Evolutionary conservation across 805 yeast genomes (phyloP).

Genomic region (Ogataea minuta): DNA sequence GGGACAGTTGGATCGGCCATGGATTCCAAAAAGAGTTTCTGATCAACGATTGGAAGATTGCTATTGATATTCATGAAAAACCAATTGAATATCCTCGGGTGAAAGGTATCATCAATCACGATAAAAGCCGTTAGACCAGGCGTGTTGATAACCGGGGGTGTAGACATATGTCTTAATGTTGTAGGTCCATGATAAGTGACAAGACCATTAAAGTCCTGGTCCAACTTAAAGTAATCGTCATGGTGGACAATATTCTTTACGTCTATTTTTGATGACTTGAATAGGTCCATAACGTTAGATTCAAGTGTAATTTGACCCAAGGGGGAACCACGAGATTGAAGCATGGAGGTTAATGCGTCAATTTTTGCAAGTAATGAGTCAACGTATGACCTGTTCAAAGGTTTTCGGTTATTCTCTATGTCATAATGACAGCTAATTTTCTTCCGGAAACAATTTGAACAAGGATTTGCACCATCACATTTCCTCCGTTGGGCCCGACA

Average conservation of each 20-base stretch:
- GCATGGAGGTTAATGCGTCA: neutral
- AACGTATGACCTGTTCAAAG: neutral
- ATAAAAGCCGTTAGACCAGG: neutral
- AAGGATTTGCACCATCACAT: slow-evolving; percentile 1
- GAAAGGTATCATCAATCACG: neutral
- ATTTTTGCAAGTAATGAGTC: slow-evolving; percentile 1
- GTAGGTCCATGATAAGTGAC: slow-evolving; percentile 4
- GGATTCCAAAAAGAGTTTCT: neutral
- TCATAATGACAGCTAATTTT: neutral
- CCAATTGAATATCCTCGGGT: neutral
- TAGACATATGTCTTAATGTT: slow-evolving; percentile 1
- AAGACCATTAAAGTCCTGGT: slow-evolving; percentile 2
- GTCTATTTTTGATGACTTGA: slow-evolving; percentile 1
- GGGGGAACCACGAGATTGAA: neutral
- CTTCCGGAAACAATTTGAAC: neutral
- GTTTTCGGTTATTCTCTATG: slow-evolving; percentile 2
- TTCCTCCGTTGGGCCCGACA: neutral
- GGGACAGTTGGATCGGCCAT: neutral
- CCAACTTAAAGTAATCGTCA: slow-evolving; percentile 1
- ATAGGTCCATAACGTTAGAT: neutral
- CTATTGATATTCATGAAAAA: neutral
- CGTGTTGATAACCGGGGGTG: slow-evolving; percentile 1
- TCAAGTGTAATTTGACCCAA: neutral
- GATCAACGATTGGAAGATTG: neutral
- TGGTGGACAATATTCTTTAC: slow-evolving; percentile 1